Evolutionary conservation across 176 grass and related monocot genomes (phyloP).

Genomic region (Zoysia japonica): DNA sequence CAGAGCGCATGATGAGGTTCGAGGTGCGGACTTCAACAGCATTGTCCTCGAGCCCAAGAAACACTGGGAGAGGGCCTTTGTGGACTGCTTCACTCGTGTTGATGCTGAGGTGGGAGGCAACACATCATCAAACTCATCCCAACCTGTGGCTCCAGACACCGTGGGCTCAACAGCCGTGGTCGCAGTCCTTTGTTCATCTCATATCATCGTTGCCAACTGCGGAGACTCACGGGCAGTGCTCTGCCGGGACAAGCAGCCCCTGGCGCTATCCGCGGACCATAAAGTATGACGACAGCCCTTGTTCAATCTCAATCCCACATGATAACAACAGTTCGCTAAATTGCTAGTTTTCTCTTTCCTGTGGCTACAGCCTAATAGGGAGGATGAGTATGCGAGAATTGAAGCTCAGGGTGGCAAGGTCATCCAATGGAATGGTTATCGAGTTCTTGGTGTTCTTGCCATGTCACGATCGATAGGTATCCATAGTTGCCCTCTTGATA

Average conservation of each 20-base stretch:
- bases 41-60: slow-evolving; percentile 38
- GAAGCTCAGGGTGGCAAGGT: slow-evolving; percentile 66
- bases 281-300: slow-evolving; percentile 51
- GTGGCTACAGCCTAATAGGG: slow-evolving; percentile 51
- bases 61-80: slow-evolving; percentile 67
- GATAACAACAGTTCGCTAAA: neutral
- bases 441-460: slow-evolving; percentile 89
- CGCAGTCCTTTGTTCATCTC: slow-evolving; percentile 63
- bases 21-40: neutral
- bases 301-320: neutral
- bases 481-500: neutral
- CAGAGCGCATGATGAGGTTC: slow-evolving; percentile 18
- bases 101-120: slow-evolving; percentile 65
- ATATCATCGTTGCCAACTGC: slow-evolving; percentile 81
- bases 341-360: neutral
- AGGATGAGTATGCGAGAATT: slow-evolving; percentile 65
- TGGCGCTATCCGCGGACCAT: slow-evolving; percentile 77
- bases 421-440: slow-evolving; percentile 68
- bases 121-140: neutral
- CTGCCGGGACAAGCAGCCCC: slow-evolving; percentile 71
- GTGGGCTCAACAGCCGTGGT: slow-evolving; percentile 81
- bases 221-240: slow-evolving; percentile 88
- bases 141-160: slow-evolving; percentile 74
- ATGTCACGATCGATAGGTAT: slow-evolving; percentile 95
- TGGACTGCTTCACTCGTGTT: slow-evolving; percentile 64